Evolutionary conservation across 1,139 yeast species (phyloP).

Genomic region (Nematodospora anomalae): DNA sequence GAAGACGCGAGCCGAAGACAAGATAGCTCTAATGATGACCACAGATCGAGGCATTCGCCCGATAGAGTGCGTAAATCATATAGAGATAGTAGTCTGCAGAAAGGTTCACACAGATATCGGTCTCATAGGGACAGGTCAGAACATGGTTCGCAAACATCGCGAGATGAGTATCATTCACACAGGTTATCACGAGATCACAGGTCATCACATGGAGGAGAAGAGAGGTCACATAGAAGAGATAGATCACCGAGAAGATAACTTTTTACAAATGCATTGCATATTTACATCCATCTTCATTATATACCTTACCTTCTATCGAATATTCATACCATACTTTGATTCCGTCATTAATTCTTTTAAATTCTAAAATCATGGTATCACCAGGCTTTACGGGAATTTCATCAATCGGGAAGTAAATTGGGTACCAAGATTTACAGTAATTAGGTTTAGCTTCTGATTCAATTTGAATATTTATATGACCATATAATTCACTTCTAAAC

Average conservation of each 20-base stretch:
- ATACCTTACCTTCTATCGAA: slow-evolving; percentile 37
- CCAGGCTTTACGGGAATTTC: slow-evolving; percentile 43
- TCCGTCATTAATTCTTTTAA: slow-evolving; percentile 34
- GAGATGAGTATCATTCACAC: not conserved
- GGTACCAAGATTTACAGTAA: slow-evolving; percentile 55
- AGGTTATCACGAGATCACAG: not conserved
- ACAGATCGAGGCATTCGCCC: slow-evolving; percentile 14
- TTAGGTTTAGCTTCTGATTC: slow-evolving; percentile 13
- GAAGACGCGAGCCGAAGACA: slow-evolving; percentile 1
- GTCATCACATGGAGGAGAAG: not conserved
- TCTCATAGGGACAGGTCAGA: slow-evolving; percentile 4
- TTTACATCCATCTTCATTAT: slow-evolving; percentile 23
- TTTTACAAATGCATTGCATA: slow-evolving; percentile 28
- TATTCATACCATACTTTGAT: slow-evolving; percentile 73
- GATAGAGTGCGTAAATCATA: slow-evolving; percentile 3
- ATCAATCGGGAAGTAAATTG: slow-evolving; percentile 68
- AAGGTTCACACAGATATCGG: slow-evolving; percentile 1
- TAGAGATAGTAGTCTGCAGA: slow-evolving; percentile 3
- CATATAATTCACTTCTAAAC: slow-evolving; percentile 67
- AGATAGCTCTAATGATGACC: slow-evolving; percentile 10
- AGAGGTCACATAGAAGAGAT: slow-evolving; percentile 3
- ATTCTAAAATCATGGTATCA: slow-evolving; percentile 46
- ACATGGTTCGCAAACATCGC: not conserved
- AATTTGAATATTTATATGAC: slow-evolving; percentile 45
- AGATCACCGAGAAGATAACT: slow-evolving; percentile 7